These are phyloP conservation scores for Pseudogymnoascus sp. DNA, from an alignment of 2,329 filamentous ascomycete species.

Conservation along the genomic window DNA sequence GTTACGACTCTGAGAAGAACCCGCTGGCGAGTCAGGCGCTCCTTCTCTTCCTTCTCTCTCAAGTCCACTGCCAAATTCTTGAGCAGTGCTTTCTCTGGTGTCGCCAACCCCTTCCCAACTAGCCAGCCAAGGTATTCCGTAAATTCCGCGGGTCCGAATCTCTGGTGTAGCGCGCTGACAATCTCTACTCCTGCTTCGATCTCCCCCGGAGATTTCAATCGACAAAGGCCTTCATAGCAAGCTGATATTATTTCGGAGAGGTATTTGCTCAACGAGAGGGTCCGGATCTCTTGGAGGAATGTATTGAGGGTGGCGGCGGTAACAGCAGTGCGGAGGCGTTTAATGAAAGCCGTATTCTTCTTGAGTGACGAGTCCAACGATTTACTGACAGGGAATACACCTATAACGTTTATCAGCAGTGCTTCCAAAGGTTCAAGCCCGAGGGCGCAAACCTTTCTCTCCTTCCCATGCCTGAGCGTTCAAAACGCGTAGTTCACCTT, in stretches of 20 bases:
- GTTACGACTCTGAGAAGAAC: conserved; percentile 84
- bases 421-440: not conserved
- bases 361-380: conserved; percentile 91
- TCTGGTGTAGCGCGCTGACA: conserved; percentile 88
- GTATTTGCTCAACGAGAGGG: conserved; percentile 90
- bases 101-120: conserved; percentile 81
- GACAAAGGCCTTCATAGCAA: conserved; percentile 89
- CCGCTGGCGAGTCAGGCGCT: conserved; percentile 78
- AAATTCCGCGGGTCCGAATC: conserved; percentile 85
- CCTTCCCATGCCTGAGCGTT: conserved; percentile 86
- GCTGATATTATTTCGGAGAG: conserved; percentile 94
- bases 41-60: conserved; percentile 92
- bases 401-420: conserved; percentile 40
- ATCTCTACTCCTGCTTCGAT: conserved; percentile 89
- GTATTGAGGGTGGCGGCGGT: conserved; percentile 71
- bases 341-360: conserved; percentile 98
- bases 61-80: conserved; percentile 75
- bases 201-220: conserved; percentile 84
- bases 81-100: conserved; percentile 75
- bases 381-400: conserved; percentile 68
- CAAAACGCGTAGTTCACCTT: conserved; percentile 83
- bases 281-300: conserved; percentile 83
- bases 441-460: conserved; percentile 61
- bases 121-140: conserved; percentile 90
- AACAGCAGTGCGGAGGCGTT: conserved; percentile 84